phyloP scores from a whole-genome alignment of 192 early-diverging fungal genomes.

The Podila minutissima region DNA sequence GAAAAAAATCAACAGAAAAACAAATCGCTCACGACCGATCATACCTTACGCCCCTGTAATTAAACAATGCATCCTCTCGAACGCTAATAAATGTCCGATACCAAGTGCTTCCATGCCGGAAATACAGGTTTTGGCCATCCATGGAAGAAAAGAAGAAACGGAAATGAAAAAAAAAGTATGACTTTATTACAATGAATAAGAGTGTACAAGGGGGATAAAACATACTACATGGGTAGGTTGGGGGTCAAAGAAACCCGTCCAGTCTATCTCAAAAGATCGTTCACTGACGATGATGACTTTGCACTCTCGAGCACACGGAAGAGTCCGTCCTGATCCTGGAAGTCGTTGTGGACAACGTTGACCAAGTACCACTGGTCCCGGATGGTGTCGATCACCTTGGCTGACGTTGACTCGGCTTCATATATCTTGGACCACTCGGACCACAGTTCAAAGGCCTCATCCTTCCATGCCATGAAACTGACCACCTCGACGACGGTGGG shows the following conservation, averaged over 20 bases:
- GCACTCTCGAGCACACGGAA: conserved; percentile 68
- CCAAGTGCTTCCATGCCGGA: too few relatives aligned
- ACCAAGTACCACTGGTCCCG: conserved; percentile 86
- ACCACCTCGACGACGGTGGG: conserved; percentile 92
- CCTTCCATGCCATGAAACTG: conserved; percentile 96
- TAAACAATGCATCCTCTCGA: too few relatives aligned
- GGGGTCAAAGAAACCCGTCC: too few relatives aligned
- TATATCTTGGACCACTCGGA: conserved; percentile 86
- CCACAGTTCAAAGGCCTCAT: conserved; percentile 96
- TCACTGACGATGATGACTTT: not conserved
- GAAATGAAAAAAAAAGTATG: too few relatives aligned
- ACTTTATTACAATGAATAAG: too few relatives aligned
- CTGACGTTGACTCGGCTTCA: conserved; percentile 49
- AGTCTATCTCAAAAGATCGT: not conserved
- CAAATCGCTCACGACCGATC: too few relatives aligned
- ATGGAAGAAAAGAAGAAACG: too few relatives aligned
- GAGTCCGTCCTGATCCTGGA: conserved; percentile 72
- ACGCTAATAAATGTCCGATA: too few relatives aligned
- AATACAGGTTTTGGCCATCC: too few relatives aligned
- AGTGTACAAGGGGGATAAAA: not conserved
- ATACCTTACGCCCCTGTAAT: too few relatives aligned
- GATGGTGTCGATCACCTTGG: conserved; percentile 64
- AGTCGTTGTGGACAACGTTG: conserved; percentile 97
- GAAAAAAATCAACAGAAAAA: too few relatives aligned
- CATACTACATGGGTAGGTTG: too few relatives aligned